Conservation (phyloP, 495 filamentous ascomycete genomes). For the Hyaloscypha variabilis region DNA sequence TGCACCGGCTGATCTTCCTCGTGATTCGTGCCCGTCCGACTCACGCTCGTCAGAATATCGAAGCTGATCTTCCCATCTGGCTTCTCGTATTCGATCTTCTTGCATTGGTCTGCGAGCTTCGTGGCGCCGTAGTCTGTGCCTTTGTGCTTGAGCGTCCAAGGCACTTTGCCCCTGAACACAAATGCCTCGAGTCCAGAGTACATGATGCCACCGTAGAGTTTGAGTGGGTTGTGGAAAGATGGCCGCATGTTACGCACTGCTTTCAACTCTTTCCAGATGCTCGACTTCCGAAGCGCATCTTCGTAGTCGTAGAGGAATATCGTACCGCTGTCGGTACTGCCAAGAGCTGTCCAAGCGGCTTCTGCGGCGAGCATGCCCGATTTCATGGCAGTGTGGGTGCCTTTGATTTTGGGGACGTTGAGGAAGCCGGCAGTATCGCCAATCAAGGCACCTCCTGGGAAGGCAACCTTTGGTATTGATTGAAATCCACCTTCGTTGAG, state of each 20-base stretch:
- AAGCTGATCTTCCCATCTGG: constrained; percentile 93
- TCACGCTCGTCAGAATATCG: constrained; percentile 93
- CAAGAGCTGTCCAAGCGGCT: constrained; percentile 77
- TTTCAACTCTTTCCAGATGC: constrained; percentile 92
- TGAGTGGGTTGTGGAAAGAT: constrained; percentile 83
- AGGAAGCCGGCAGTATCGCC: constrained; percentile 96
- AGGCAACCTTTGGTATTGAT: constrained; percentile 94
- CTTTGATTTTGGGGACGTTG: constrained; percentile 98
- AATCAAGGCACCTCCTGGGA: constrained; percentile 94
- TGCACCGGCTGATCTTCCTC: constrained; percentile 99
- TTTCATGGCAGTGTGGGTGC: constrained; percentile 97
- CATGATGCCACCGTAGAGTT: constrained; percentile 83
- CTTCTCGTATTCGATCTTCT: constrained; percentile 95
- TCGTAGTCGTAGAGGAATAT: constrained; percentile 97
- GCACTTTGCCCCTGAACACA: constrained; percentile 77
- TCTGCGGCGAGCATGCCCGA: constrained; percentile 96
- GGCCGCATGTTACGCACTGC: constrained; percentile 98
- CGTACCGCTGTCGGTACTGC: constrained; percentile 58
- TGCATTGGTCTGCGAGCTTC: constrained; percentile 73
- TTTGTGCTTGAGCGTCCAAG: constrained; percentile 93
- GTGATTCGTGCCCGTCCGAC: constrained; percentile 94
- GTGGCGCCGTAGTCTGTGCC: constrained; percentile 74
- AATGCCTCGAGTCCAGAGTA: constrained; percentile 96
- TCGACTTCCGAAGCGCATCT: constrained; percentile 79
- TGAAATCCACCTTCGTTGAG: constrained; percentile 97